Conservation (phyloP, 768 basidiomycete genomes). For the Calocybe gangraenosa region DNA sequence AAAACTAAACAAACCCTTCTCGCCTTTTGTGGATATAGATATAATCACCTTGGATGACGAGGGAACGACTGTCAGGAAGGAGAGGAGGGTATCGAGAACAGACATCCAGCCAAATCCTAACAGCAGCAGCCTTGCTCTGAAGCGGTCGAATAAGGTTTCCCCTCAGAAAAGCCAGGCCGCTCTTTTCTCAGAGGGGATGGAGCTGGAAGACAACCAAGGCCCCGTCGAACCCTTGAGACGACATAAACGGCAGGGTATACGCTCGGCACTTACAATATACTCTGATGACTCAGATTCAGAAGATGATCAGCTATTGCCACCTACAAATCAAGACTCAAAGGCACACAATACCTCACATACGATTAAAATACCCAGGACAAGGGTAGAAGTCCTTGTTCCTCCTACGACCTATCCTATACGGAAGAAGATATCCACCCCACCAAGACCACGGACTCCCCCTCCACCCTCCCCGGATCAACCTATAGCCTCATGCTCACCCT, state of each 20-base stretch:
- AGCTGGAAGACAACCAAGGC: too few relatives aligned
- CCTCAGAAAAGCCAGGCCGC: neutral
- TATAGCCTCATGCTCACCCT: slow-evolving; percentile 5
- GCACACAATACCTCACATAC: slow-evolving; percentile 3
- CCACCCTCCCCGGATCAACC: slow-evolving; percentile 9
- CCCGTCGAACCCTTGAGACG: slow-evolving; percentile 18
- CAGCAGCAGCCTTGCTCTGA: slow-evolving; percentile 6
- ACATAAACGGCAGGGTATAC: slow-evolving; percentile 23
- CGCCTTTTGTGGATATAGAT: slow-evolving; percentile 57
- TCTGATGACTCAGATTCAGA: slow-evolving; percentile 48
- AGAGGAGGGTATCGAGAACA: slow-evolving; percentile 52
- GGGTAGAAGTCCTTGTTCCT: slow-evolving; percentile 42
- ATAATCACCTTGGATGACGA: slow-evolving; percentile 62
- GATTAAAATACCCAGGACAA: slow-evolving; percentile 15
- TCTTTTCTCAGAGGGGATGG: slow-evolving; percentile 14
- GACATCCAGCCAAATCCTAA: slow-evolving; percentile 34
- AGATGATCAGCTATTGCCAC: slow-evolving; percentile 13
- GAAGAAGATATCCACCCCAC: slow-evolving; percentile 14
- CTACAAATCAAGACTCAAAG: slow-evolving; percentile 12
- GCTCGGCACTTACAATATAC: slow-evolving; percentile 30
- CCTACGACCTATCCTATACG: slow-evolving; percentile 13
- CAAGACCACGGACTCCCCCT: slow-evolving; percentile 3
- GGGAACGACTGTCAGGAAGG: slow-evolving; percentile 56
- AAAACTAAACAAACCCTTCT: slow-evolving; percentile 33
- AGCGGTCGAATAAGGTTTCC: neutral